These are phyloP conservation scores for Immersiella caudata DNA, from an alignment of 495 filamentous ascomycete genomes.

Conservation along the genomic window DNA sequence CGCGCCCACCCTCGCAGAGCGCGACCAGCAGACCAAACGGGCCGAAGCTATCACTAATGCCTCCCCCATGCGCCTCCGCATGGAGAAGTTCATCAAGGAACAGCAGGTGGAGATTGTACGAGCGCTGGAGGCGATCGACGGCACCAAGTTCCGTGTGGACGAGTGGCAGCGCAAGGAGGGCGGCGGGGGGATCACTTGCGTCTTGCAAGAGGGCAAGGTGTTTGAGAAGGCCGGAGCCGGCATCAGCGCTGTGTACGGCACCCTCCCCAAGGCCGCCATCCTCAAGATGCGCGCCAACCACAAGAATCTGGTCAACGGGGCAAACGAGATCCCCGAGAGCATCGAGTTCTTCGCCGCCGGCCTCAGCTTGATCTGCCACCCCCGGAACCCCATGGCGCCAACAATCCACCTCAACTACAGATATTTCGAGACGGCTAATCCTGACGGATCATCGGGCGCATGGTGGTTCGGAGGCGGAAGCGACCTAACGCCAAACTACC, in stretches of 20 bases:
- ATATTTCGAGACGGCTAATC: conserved; percentile 93
- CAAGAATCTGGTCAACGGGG: conserved; percentile 77
- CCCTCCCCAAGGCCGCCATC: conserved; percentile 83
- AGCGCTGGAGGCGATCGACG: conserved; percentile 80
- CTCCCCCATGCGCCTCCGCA: conserved; percentile 95
- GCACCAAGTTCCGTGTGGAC: conserved; percentile 77
- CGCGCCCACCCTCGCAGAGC: conserved; percentile 66
- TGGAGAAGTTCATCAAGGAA: conserved; percentile 93
- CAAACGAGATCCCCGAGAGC: conserved; percentile 60
- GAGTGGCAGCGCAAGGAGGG: conserved; percentile 87
- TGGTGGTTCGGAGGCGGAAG: conserved; percentile 99
- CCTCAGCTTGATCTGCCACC: conserved; percentile 89
- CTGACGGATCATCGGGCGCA: conserved; percentile 69
- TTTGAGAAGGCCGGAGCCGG: conserved; percentile 99
- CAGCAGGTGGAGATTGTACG: conserved; percentile 85
- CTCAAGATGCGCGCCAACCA: conserved; percentile 93
- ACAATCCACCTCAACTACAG: conserved; percentile 98
- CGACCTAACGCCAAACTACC: conserved; percentile 89
- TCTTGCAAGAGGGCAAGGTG: conserved; percentile 91
- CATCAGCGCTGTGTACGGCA: conserved; percentile 91
- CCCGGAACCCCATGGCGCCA: conserved; percentile 91
- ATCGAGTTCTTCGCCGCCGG: conserved; percentile 95
- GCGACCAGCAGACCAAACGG: conserved; percentile 66
- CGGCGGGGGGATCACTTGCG: conserved; percentile 81
- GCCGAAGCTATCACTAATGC: conserved; percentile 65